Evolutionary conservation across 2,329 filamentous ascomycete genomes (phyloP).

Genomic region (Fusarium penzigii): DNA sequence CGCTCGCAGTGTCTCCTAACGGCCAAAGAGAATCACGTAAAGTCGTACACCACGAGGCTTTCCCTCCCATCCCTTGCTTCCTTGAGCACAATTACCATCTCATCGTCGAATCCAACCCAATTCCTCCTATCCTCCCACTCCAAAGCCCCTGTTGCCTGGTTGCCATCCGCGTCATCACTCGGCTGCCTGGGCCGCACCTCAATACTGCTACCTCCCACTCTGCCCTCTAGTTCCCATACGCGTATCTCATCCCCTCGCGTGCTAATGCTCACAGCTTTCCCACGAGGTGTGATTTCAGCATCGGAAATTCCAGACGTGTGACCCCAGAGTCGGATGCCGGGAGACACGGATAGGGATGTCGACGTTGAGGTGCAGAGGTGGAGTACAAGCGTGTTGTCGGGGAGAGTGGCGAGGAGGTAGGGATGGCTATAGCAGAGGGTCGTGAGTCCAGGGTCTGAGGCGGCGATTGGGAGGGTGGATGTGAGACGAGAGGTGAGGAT

Average conservation of each 20-base stretch:
- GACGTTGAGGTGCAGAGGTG: slow-evolving; percentile 77
- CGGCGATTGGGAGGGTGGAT: slow-evolving; percentile 36
- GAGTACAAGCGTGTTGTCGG: slow-evolving; percentile 84
- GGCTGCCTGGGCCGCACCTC: slow-evolving; percentile 48
- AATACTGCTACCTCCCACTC: slow-evolving; percentile 55
- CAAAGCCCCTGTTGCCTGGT: slow-evolving; percentile 6
- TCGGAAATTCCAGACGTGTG: slow-evolving; percentile 88
- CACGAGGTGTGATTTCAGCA: slow-evolving; percentile 79
- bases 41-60: slow-evolving; percentile 82
- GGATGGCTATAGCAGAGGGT: slow-evolving; percentile 75
- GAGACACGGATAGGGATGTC: slow-evolving; percentile 66
- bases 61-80: slow-evolving; percentile 69
- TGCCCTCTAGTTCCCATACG: slow-evolving; percentile 86
- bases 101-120: slow-evolving; percentile 88
- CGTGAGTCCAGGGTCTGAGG: slow-evolving; percentile 49
- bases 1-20: slow-evolving; percentile 5
- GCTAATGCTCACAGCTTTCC: slow-evolving; percentile 89
- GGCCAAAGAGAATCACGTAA: slow-evolving; percentile 51
- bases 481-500: slow-evolving; percentile 39
- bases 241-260: slow-evolving; percentile 75
- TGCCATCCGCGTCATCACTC: slow-evolving; percentile 21
- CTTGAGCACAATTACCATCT: slow-evolving; percentile 84
- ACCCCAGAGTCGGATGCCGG: slow-evolving; percentile 80
- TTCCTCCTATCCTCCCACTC: slow-evolving; percentile 51
- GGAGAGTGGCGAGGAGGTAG: slow-evolving; percentile 79